Conservation (phyloP, 371 early-diverging fungal species). For the Mortierella sp. region DNA sequence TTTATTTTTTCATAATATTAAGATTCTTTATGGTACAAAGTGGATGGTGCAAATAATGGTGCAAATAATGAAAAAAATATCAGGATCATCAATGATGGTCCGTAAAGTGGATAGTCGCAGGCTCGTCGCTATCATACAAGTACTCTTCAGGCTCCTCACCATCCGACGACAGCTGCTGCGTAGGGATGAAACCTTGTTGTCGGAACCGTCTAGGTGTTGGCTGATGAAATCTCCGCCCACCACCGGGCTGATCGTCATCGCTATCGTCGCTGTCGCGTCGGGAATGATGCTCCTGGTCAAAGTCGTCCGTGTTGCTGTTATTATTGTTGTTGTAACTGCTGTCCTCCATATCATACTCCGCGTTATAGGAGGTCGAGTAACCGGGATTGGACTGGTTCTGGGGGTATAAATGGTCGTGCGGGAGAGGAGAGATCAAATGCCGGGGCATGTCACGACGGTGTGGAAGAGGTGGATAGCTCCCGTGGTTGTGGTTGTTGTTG, state of each 20-base stretch:
- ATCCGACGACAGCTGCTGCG: constrained; percentile 15
- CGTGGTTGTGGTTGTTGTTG: constrained; percentile 1
- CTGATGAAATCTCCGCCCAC: constrained; percentile 17
- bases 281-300: constrained; percentile 20
- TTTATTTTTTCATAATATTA: background rate
- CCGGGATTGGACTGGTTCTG: constrained; percentile 10
- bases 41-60: no score
- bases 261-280: constrained; percentile 47
- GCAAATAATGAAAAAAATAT: no score
- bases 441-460: background rate
- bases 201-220: constrained; percentile 38
- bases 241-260: constrained; percentile 12
- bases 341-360: constrained; percentile 24
- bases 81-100: constrained; percentile 14
- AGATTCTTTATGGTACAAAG: background rate
- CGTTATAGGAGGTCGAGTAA: constrained; percentile 12
- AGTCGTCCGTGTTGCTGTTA: constrained; percentile 7
- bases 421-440: constrained; percentile 6
- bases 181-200: constrained; percentile 13
- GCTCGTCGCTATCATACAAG: constrained; percentile 52
- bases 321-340: background rate
- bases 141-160: constrained; percentile 48
- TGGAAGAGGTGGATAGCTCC: no score
- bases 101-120: constrained; percentile 44
- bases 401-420: constrained; percentile 12